Percentiles rank a stretch among this genome's conserved stretches.
These are phyloP conservation scores for Candida takata DNA, from an alignment of 805 yeast genomes.

Conservation along the genomic window DNA sequence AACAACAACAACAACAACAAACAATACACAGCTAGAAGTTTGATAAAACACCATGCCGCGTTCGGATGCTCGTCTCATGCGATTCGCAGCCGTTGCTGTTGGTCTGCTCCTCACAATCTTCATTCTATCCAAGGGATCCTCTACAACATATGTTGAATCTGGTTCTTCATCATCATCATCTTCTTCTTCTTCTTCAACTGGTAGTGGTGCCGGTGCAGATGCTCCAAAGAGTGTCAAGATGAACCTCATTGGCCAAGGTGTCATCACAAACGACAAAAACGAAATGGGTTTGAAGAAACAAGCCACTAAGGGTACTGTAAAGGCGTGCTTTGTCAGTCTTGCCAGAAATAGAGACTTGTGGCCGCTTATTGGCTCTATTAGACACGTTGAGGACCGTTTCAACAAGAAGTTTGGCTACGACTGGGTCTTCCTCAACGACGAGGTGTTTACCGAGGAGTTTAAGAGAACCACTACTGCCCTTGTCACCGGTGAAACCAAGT, in stretches of 20 bases:
- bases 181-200: not conserved
- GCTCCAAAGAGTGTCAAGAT: slow-evolving; percentile 10
- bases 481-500: slow-evolving; percentile 56
- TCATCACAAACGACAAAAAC: slow-evolving; percentile 10
- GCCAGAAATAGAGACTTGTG: slow-evolving; percentile 64
- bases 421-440: slow-evolving; percentile 75
- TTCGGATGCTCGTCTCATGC: slow-evolving; percentile 23
- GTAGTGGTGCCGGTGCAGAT: not conserved
- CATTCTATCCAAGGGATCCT: slow-evolving; percentile 23
- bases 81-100: slow-evolving; percentile 22
- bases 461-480: slow-evolving; percentile 37
- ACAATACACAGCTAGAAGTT: not conserved
- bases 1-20: no score
- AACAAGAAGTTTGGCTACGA: slow-evolving; percentile 59
- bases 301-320: slow-evolving; percentile 26
- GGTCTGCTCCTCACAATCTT: slow-evolving; percentile 21
- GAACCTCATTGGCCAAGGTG: slow-evolving; percentile 1
- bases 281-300: slow-evolving; percentile 17
- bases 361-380: slow-evolving; percentile 50
- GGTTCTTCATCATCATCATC: slow-evolving; percentile 6
- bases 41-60: slow-evolving; percentile 19
- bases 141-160: slow-evolving; percentile 19
- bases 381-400: slow-evolving; percentile 62
- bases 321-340: slow-evolving; percentile 62
- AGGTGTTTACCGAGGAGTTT: slow-evolving; percentile 53